These are phyloP conservation scores for Taxillus chinensis DNA, from an alignment of 164 flowering plant genomes.

Conservation along the genomic window DNA sequence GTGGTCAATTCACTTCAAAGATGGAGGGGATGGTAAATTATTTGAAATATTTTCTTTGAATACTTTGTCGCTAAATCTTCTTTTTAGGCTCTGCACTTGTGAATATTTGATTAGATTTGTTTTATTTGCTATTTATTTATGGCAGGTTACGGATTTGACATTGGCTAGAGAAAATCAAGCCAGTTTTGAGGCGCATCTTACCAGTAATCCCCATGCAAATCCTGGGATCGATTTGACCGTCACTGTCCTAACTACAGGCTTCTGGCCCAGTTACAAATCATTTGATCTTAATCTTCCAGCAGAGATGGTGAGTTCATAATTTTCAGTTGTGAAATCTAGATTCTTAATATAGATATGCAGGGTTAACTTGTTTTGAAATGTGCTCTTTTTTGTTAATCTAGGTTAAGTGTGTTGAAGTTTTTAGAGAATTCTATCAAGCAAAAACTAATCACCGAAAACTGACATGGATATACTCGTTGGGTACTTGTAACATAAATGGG, in stretches of 20 bases:
- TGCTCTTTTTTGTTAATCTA: not conserved
- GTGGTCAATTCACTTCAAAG: slow-evolving; percentile 18
- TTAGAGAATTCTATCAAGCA: slow-evolving; percentile 4
- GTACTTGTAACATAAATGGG: slow-evolving; percentile 10
- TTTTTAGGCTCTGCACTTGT: not conserved
- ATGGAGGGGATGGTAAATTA: slow-evolving; percentile 8
- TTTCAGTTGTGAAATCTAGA: not conserved
- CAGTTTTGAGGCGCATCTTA: slow-evolving; percentile 21
- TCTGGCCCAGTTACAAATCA: slow-evolving; percentile 29
- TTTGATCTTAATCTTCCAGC: slow-evolving; percentile 7
- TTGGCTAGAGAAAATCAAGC: slow-evolving; percentile 25
- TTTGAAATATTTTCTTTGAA: not conserved
- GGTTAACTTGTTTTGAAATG: not conserved
- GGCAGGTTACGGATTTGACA: slow-evolving; percentile 14
- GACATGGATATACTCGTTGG: slow-evolving; percentile 5
- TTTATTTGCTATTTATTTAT: not conserved
- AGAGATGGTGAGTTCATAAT: not conserved
- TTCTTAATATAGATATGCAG: not conserved
- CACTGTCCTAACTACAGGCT: slow-evolving; percentile 23
- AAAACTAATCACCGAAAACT: slow-evolving; percentile 3
- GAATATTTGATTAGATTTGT: not conserved
- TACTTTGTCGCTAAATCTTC: not conserved
- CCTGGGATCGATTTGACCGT: slow-evolving; percentile 7
- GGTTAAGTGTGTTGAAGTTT: slow-evolving; percentile 25
- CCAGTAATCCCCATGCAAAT: slow-evolving; percentile 8